Evolutionary conservation across 2,329 filamentous ascomycete species (phyloP).

Genomic region (Sclerotinia spermophila): DNA sequence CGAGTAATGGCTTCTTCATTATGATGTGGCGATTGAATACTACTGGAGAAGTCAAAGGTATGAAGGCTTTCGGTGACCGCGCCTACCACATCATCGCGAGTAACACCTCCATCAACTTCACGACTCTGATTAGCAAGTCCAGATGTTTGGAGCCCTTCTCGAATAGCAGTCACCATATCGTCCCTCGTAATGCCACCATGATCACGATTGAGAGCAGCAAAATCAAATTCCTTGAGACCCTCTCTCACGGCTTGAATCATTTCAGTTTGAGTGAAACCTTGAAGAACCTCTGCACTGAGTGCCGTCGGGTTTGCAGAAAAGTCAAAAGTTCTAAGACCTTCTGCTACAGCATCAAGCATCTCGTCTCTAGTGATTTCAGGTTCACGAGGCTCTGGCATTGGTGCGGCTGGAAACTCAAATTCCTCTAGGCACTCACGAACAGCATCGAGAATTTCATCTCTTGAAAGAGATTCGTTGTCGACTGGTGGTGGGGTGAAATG

Average conservation of each 20-base stretch:
- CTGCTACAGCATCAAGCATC: slow-evolving; percentile 60
- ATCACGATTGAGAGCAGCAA: slow-evolving; percentile 68
- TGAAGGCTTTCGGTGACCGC: slow-evolving; percentile 87
- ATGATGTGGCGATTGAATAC: slow-evolving; percentile 53
- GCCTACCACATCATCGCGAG: slow-evolving; percentile 71
- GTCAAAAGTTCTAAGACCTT: slow-evolving; percentile 53
- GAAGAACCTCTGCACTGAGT: slow-evolving; percentile 44
- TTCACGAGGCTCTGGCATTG: slow-evolving; percentile 52
- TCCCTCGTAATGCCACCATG: slow-evolving; percentile 72
- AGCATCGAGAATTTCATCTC: slow-evolving; percentile 78
- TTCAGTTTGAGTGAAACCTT: slow-evolving; percentile 74
- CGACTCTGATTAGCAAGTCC: slow-evolving; percentile 55
- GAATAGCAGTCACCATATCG: slow-evolving; percentile 77
- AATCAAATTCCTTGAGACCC: slow-evolving; percentile 72
- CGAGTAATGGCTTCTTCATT: slow-evolving; percentile 52
- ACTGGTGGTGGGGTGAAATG: slow-evolving; percentile 73
- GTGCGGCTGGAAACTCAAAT: slow-evolving; percentile 69
- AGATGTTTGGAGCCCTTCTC: slow-evolving; percentile 81
- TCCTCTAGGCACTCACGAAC: slow-evolving; percentile 85
- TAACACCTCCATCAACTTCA: slow-evolving; percentile 50
- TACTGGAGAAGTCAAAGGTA: slow-evolving; percentile 71
- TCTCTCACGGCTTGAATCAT: slow-evolving; percentile 83
- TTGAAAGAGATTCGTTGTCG: slow-evolving; percentile 67
- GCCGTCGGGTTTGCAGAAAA: slow-evolving; percentile 38
- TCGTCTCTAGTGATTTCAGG: slow-evolving; percentile 58